A percentile compares a stretch with the other conserved stretches of the same genome.
phyloP scores from a whole-genome alignment of 2,329 filamentous ascomycete species.

The Podosphaera xanthii region DNA sequence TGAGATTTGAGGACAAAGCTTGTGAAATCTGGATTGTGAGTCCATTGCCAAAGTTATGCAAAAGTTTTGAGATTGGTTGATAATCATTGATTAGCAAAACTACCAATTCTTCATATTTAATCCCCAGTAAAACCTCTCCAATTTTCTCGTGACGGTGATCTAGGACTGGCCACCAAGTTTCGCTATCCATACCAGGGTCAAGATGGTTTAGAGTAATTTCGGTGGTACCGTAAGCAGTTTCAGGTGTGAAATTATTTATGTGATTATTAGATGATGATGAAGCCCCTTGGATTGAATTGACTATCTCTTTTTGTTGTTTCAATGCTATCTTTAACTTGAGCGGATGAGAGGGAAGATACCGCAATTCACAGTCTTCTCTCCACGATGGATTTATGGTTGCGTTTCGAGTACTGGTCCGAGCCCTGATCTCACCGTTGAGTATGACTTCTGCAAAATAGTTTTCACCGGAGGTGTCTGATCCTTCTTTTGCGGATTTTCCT shows the following conservation, averaged over 20 bases:
- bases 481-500: slow-evolving; percentile 12
- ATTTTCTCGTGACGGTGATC: slow-evolving; percentile 56
- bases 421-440: slow-evolving; percentile 56
- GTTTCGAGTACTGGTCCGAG: slow-evolving; percentile 48
- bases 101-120: slow-evolving; percentile 70
- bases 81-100: slow-evolving; percentile 78
- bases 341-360: slow-evolving; percentile 45
- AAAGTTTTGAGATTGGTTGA: slow-evolving; percentile 52
- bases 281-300: slow-evolving; percentile 10
- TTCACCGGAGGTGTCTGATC: slow-evolving; percentile 28
- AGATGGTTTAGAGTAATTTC: slow-evolving; percentile 54
- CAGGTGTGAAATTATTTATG: slow-evolving; percentile 18
- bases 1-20: slow-evolving; percentile 53
- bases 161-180: slow-evolving; percentile 70
- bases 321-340: slow-evolving; percentile 49
- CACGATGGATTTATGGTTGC: slow-evolving; percentile 58
- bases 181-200: slow-evolving; percentile 52
- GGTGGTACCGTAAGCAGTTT: slow-evolving; percentile 44
- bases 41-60: slow-evolving; percentile 66
- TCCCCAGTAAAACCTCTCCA: slow-evolving; percentile 64
- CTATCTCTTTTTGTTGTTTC: slow-evolving; percentile 33
- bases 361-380: slow-evolving; percentile 56
- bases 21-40: slow-evolving; percentile 69
- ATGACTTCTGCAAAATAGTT: slow-evolving; percentile 64
- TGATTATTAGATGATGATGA: slow-evolving; percentile 13